phyloP scores from a whole-genome alignment of 768 basidiomycete species.

The Paxillus rubicundulus region DNA sequence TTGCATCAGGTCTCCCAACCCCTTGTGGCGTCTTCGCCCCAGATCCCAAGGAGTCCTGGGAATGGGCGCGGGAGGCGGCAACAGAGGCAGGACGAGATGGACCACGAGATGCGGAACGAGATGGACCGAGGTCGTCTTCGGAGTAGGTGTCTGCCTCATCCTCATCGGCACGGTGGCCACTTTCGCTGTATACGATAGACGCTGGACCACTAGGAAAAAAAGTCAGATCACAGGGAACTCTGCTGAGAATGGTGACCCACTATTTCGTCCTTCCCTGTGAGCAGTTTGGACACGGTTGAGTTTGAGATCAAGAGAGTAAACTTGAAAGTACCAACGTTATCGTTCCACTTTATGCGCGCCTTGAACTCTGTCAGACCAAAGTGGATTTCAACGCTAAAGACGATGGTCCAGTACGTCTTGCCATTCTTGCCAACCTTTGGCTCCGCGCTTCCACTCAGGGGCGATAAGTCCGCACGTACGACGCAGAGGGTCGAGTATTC shows the following conservation, averaged over 20 bases:
- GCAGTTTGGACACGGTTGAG: background rate
- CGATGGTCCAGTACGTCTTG: conserved; percentile 79
- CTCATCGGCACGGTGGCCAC: conserved; percentile 70
- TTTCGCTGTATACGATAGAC: conserved; percentile 78
- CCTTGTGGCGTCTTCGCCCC: conserved; percentile 33
- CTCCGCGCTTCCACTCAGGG: conserved; percentile 66
- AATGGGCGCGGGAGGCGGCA: conserved; percentile 53
- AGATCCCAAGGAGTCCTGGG: conserved; percentile 41
- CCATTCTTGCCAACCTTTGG: conserved; percentile 62
- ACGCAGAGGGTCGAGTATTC: conserved; percentile 75
- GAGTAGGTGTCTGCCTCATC: conserved; percentile 65
- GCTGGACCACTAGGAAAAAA: conserved; percentile 60
- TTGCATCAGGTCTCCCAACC: conserved; percentile 23
- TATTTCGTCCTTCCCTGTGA: conserved; percentile 66
- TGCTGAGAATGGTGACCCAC: conserved; percentile 40
- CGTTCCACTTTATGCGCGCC: conserved; percentile 79
- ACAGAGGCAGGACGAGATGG: conserved; percentile 45
- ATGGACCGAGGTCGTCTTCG: conserved; percentile 55
- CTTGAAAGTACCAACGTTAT: conserved; percentile 52
- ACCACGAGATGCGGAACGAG: conserved; percentile 30
- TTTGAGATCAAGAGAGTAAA: background rate
- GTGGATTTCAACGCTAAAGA: conserved; percentile 82
- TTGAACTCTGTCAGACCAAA: conserved; percentile 82
- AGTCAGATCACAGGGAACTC: background rate
- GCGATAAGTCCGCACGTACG: conserved; percentile 75